A percentile compares a stretch with the other conserved stretches of the same genome.
These are phyloP conservation scores for Domatiomyces catenatus DNA, from an alignment of 2,329 filamentous ascomycete species.

Conservation along the genomic window DNA sequence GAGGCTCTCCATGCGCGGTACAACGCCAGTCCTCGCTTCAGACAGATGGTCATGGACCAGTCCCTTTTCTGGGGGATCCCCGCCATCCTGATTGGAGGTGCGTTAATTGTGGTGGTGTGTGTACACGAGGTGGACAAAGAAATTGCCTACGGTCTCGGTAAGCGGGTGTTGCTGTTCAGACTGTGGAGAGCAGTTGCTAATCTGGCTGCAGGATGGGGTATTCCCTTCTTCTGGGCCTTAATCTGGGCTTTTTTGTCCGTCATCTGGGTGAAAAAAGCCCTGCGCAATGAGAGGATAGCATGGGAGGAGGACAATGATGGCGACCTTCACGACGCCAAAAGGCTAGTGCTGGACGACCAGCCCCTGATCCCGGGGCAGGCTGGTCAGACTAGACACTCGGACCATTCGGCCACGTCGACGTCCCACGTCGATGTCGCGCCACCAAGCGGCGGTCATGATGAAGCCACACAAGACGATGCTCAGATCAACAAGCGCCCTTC, in stretches of 20 bases:
- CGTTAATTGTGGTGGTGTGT: conserved; percentile 35
- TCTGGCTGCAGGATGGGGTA: conserved; percentile 24
- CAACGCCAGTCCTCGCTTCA: conserved; percentile 38
- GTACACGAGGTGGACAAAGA: conserved; percentile 29
- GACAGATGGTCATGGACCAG: conserved; percentile 38
- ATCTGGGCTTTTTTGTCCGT: conserved; percentile 32
- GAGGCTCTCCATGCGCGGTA: conserved; percentile 38
- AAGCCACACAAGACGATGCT: background rate
- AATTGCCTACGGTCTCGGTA: conserved; percentile 31
- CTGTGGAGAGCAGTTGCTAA: background rate
- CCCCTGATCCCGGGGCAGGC: background rate
- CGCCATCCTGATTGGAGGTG: conserved; percentile 32
- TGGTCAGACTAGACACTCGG: background rate
- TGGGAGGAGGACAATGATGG: conserved; percentile 21
- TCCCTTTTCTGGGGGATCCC: conserved; percentile 44
- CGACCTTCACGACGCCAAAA: conserved; percentile 6
- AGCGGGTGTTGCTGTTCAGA: conserved; percentile 1
- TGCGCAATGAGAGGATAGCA: conserved; percentile 29
- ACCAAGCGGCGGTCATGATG: background rate
- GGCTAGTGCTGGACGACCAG: background rate
- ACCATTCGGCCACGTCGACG: background rate
- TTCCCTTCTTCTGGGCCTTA: conserved; percentile 29
- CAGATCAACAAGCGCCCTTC: background rate
- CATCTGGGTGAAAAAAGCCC: conserved; percentile 31
- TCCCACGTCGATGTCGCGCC: background rate